These are phyloP conservation scores for Mucor plumbeus DNA, from an alignment of 371 early-diverging fungal genomes.

Conservation along the genomic window DNA sequence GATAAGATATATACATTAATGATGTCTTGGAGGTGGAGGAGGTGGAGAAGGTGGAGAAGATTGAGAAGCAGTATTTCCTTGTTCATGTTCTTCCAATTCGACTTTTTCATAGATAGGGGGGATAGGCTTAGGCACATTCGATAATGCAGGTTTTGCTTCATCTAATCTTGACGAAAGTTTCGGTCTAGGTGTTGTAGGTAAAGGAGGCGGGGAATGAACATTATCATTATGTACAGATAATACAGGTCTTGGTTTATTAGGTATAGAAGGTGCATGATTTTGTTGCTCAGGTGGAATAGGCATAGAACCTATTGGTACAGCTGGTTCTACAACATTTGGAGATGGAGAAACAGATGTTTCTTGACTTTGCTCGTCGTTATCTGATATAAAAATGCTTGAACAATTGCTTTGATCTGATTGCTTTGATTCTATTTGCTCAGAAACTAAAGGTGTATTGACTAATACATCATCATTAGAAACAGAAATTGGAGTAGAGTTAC, in stretches of 20 bases:
- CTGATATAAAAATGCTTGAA: background rate
- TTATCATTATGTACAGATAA: background rate
- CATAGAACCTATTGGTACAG: background rate
- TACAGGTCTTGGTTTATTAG: constrained; percentile 3
- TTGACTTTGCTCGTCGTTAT: background rate
- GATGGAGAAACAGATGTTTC: background rate
- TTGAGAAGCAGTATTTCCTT: background rate
- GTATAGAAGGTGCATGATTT: background rate
- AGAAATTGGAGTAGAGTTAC: constrained; percentile 14
- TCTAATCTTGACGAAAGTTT: background rate
- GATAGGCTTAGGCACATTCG: background rate
- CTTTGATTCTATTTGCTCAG: background rate
- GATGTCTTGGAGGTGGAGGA: constrained; percentile 2
- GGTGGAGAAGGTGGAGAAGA: background rate
- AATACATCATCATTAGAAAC: background rate
- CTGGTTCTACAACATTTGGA: background rate
- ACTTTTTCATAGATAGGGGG: background rate
- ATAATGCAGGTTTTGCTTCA: background rate
- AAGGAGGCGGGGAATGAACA: constrained; percentile 6
- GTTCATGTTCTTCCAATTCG: background rate
- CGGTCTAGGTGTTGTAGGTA: constrained; percentile 13
- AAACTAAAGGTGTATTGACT: background rate
- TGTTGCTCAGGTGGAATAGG: background rate
- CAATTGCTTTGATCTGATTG: background rate
- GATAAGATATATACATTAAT: background rate